Percentiles rank a stretch among this genome's conserved stretches.
phyloP scores from a whole-genome alignment of 352 stramenopile species.

The Hyaloperonospora brassicae region DNA sequence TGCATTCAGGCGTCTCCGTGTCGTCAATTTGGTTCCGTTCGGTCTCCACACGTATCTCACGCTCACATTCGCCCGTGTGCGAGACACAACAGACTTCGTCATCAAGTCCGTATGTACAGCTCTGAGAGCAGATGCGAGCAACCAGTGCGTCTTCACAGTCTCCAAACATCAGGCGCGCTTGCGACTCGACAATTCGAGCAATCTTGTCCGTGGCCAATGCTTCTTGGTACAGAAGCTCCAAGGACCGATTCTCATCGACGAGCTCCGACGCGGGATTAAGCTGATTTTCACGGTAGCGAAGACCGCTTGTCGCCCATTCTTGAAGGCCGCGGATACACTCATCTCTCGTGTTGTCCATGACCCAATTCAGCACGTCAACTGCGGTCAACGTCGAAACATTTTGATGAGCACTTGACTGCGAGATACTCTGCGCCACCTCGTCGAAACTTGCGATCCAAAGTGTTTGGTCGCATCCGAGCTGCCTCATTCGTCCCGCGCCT shows the following conservation, averaged over 20 bases:
- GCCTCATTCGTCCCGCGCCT: no score
- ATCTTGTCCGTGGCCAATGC: constrained; percentile 25
- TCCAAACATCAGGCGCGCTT: constrained; percentile 4
- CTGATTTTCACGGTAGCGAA: constrained; percentile 51
- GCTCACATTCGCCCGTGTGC: constrained; percentile 50
- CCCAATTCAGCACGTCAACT: constrained; percentile 73
- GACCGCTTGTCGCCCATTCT: constrained; percentile 72
- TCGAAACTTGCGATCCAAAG: constrained; percentile 59
- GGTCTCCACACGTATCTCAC: constrained; percentile 47
- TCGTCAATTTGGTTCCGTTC: constrained; percentile 32
- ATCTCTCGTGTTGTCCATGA: constrained; percentile 78
- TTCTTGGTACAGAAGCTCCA: constrained; percentile 34
- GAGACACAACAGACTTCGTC: constrained; percentile 34
- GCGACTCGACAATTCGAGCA: constrained; percentile 27
- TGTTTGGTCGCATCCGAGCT: constrained; percentile 61
- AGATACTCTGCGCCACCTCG: constrained; percentile 56
- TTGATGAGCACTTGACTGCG: constrained; percentile 11
- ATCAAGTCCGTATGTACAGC: constrained; percentile 30
- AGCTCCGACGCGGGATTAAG: constrained; percentile 19
- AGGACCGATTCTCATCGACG: constrained; percentile 41
- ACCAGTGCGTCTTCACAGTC: constrained; percentile 6
- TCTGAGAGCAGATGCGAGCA: constrained; percentile 13
- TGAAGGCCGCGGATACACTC: constrained; percentile 53
- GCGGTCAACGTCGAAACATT: constrained; percentile 13
- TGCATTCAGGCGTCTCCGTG: constrained; percentile 3